Conservation (phyloP, 1,284 basidiomycete genomes). For the Flammula alnicola region DNA sequence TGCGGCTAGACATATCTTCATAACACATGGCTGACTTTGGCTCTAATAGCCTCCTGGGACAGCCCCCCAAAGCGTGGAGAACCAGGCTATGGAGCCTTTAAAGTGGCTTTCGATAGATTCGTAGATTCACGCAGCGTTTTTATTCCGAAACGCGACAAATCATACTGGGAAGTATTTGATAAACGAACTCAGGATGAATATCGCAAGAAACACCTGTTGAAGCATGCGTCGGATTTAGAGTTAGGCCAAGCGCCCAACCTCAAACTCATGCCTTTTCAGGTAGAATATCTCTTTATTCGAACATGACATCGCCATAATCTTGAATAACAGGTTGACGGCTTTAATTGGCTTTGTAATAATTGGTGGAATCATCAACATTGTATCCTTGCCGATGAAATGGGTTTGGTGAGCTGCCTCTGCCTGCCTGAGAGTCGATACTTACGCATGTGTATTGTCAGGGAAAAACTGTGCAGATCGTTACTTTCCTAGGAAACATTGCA, state of each 20-base stretch:
- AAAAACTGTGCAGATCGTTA: slow-evolving; percentile 92
- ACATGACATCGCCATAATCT: neutral
- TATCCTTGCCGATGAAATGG: slow-evolving; percentile 99
- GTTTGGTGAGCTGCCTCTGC: slow-evolving; percentile 58
- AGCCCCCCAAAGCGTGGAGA: slow-evolving; percentile 74
- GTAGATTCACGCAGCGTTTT: slow-evolving; percentile 65
- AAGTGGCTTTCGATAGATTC: slow-evolving; percentile 68
- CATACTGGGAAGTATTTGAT: slow-evolving; percentile 46
- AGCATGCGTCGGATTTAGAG: slow-evolving; percentile 56
- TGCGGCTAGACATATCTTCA: slow-evolving; percentile 35
- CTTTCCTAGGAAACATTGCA: slow-evolving; percentile 83
- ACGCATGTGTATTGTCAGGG: slow-evolving; percentile 53
- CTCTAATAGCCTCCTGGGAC: slow-evolving; percentile 78
- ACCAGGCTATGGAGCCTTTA: slow-evolving; percentile 64
- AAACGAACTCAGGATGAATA: slow-evolving; percentile 53
- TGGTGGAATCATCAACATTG: slow-evolving; percentile 89
- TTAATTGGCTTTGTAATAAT: slow-evolving; percentile 92
- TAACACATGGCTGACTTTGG: neutral
- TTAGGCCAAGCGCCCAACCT: slow-evolving; percentile 66
- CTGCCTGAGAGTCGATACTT: slow-evolving; percentile 5
- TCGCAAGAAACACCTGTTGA: slow-evolving; percentile 47
- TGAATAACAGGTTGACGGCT: slow-evolving; percentile 74
- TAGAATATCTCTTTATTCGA: slow-evolving; percentile 25
- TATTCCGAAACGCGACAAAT: slow-evolving; percentile 55
- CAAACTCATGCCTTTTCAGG: slow-evolving; percentile 87